Base-by-base conservation (phyloP, 2,329 filamentous ascomycete genomes). In the Ilyonectria sp. region DNA sequence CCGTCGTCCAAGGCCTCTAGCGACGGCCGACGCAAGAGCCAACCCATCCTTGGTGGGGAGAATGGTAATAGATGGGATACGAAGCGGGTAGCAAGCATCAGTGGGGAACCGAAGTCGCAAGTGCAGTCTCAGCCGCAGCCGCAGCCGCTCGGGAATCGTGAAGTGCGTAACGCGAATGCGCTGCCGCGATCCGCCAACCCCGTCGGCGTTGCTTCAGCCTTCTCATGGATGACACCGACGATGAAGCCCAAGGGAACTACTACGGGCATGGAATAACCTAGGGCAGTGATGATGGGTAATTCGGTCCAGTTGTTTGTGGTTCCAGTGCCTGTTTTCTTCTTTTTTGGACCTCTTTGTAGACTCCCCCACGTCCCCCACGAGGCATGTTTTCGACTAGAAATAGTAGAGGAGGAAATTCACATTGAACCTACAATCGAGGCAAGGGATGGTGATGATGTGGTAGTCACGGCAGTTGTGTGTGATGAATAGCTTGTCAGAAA, bases 161-260 rank as follows among this genome's bases (percentile, higher is more conserved):
- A 83, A 53, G 71, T 74, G 44, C 81, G 82, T 61, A 83, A 80
- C 60, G 76, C 79, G 43, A 78, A 83, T 47, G 75, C 81, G 19
- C 77, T 84, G n/a, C 83, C 89, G 17, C 87, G 90, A 63, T 86
- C 90, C 7, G 86, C 90, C 35, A 98, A 98, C 77, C 95, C 96
- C 0, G 89, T 97, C 19, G 95, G 95, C 9, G 93, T 93, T n/a
- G 95, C 93, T 15, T 96, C 94, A 65, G 95, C 95, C 3, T 98
- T 98, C 83, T 92, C 93, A 13, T 98, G 95, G 95, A 91, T 98
- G 85, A 95, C 93, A 54, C 82, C 86, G 46, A 71, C 80, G 19
- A 78, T 77, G 57, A 81, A 85, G 52, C 54, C 76, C 37, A 81
- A 79, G 71, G 65, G 82, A 2, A 76, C 83, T 10, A 72, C 81